These are phyloP conservation scores for Colletotrichum caudatum DNA, from an alignment of 2,329 filamentous ascomycete species.

Conservation along the genomic window DNA sequence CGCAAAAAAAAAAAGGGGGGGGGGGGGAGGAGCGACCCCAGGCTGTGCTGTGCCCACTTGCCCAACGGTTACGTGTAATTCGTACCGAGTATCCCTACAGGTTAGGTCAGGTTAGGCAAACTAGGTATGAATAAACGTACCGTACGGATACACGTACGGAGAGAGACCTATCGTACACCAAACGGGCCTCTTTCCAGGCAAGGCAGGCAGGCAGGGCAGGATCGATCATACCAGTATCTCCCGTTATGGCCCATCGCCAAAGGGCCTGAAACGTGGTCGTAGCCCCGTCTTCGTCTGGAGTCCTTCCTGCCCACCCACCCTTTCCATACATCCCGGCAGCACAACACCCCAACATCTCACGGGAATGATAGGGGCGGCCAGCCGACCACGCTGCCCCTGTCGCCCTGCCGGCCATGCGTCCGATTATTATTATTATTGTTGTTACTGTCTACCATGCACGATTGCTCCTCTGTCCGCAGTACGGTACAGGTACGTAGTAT, in stretches of 20 bases:
- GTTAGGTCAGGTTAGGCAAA: too few species aligned
- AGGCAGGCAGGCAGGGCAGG: too few species aligned
- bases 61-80: not conserved
- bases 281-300: constrained; percentile 40
- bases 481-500: not conserved
- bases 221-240: not conserved
- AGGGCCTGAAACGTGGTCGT: constrained; percentile 33
- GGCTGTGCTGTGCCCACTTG: not conserved
- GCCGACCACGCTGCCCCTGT: constrained; percentile 20
- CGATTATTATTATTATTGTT: not conserved
- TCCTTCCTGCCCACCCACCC: constrained; percentile 30
- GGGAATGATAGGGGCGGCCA: not conserved
- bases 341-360: not conserved
- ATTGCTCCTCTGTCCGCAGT: not conserved
- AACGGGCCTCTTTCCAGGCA: not conserved
- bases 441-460: not conserved
- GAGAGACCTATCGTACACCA: too few species aligned
- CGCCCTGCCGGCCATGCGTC: constrained; percentile 9
- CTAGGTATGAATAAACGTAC: too few species aligned
- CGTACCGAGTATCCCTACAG: too few species aligned
- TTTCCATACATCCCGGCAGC: not conserved
- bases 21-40: not conserved
- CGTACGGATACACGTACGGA: not conserved
- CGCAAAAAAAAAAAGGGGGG: too few species aligned
- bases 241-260: constrained; percentile 23